Base-by-base conservation (phyloP, 164 flowering plant genomes). In the Macadamia tetraphylla region DNA sequence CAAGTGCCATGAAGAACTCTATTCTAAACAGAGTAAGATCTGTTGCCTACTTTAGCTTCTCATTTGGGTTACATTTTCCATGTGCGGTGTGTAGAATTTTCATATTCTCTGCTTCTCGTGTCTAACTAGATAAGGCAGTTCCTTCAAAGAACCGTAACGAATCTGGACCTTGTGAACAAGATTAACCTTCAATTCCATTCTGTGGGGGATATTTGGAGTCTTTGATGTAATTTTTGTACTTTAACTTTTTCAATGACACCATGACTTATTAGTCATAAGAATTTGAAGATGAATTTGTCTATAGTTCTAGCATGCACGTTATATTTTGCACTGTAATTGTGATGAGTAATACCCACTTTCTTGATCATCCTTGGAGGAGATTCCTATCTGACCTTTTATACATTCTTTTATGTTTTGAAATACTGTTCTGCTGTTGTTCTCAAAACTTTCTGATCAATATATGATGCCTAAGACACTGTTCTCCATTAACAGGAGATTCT, bases 1-100 rank as follows among this genome's bases (percentile, higher is more conserved):
- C 72, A 90, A 90, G 77, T 94, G 98, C 82, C 99, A 94, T 69
- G 98, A 89, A 73, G 97, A 89, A 70, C 78, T 94, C 65, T 80
- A 79, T 81, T 76, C 86, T n/a, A 80, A 76, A 76, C 97, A 90
- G 82, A 84, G 99, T 92, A 90, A 65, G 90, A 57, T 73, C 57
- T 29, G 10, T 43, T 66, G 6, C 73, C 67, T 6, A 13, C 52
- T 61, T 12, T 65, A 56, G 9, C n/a, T 67, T 14, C 44, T 29
- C 23, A 14, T 46, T 67, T 56, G 11, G 12, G 2, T 46, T 12
- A 23, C 44, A 43, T 46, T 30, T 10, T 14, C 14, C 57, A 51
- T 9, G 17, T 11, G 42, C 15, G 32, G 60, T 9, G 17, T 11
- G 42, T 15, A 32, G 60, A 53, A 23, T 66, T 35, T 60, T 31